Evolutionary conservation across 768 basidiomycete species (phyloP).

Genomic region (Termitomyces sp.): DNA sequence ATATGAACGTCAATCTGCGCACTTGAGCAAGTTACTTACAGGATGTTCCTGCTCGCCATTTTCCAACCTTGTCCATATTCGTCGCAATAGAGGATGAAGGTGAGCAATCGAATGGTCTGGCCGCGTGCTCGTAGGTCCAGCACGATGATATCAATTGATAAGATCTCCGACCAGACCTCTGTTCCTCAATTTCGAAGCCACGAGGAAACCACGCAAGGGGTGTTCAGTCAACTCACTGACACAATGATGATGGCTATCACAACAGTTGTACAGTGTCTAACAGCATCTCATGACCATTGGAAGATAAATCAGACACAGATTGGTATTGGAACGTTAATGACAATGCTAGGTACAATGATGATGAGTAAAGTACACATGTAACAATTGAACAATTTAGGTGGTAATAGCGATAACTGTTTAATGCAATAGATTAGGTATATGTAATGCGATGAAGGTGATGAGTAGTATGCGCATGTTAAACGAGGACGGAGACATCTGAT

Average conservation of each 20-base stretch:
- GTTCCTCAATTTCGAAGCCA: too few species aligned
- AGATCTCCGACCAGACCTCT: not conserved
- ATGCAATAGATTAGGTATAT: not conserved
- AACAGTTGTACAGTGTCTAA: not conserved
- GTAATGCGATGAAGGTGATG: not conserved
- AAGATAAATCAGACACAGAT: not conserved
- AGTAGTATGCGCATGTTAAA: not conserved
- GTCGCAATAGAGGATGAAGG: not conserved
- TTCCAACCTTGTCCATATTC: constrained; percentile 22
- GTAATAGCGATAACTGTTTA: not conserved
- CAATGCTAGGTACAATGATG: not conserved
- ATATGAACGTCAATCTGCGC: not conserved
- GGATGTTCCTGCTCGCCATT: constrained; percentile 37
- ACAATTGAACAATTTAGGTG: not conserved
- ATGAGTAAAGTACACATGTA: constrained; percentile 1
- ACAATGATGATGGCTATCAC: not conserved
- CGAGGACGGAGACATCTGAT: not conserved
- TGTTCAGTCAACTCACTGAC: not conserved
- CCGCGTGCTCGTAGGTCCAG: not conserved
- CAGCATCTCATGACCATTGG: not conserved
- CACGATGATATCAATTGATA: constrained; percentile 6
- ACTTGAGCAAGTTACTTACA: constrained; percentile 25
- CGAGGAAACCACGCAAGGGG: too few species aligned
- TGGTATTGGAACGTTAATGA: not conserved
- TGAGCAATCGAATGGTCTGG: not conserved